phyloP scores from a whole-genome alignment of 75 land plant species.

The Adiantum capillusveneris region DNA sequence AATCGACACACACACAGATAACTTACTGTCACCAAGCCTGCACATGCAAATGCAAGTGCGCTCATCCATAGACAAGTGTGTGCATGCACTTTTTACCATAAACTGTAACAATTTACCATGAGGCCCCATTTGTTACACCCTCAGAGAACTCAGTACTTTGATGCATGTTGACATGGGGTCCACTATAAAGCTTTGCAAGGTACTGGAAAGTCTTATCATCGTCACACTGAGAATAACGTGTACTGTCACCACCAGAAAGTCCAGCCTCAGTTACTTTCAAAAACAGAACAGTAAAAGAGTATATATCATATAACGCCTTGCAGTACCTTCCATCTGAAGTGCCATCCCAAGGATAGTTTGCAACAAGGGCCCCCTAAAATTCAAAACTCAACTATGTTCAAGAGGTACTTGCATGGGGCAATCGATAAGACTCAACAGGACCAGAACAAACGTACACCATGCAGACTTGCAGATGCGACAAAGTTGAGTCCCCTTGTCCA shows the following conservation, averaged over 20 bases:
- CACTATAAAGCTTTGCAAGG: slow-evolving; percentile 65
- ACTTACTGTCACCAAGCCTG: too few relatives aligned
- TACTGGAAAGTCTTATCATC: slow-evolving; percentile 73
- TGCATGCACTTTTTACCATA: too few relatives aligned
- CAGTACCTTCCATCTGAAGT: slow-evolving; percentile 52
- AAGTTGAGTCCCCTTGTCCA: slow-evolving; percentile 59
- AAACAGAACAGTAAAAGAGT: not conserved
- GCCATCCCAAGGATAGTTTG: slow-evolving; percentile 98
- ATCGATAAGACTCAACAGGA: too few relatives aligned
- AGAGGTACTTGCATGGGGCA: too few relatives aligned
- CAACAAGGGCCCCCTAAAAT: slow-evolving; percentile 90
- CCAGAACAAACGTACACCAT: slow-evolving; percentile 59
- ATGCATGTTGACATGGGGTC: slow-evolving; percentile 70
- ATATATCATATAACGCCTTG: too few relatives aligned
- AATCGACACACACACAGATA: too few relatives aligned
- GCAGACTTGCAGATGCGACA: slow-evolving; percentile 93
- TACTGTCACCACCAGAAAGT: slow-evolving; percentile 27
- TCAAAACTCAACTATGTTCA: slow-evolving; percentile 1
- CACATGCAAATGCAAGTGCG: too few relatives aligned
- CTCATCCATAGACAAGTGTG: too few relatives aligned
- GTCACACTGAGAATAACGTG: slow-evolving; percentile 56
- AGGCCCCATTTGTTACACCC: slow-evolving; percentile 90
- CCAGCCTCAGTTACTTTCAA: too few relatives aligned
- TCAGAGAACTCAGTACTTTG: slow-evolving; percentile 70
- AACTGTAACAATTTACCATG: slow-evolving; percentile 35